Evolutionary conservation across 2,329 filamentous ascomycete genomes (phyloP).

Genomic region (Fusarium keratoplasticum): DNA sequence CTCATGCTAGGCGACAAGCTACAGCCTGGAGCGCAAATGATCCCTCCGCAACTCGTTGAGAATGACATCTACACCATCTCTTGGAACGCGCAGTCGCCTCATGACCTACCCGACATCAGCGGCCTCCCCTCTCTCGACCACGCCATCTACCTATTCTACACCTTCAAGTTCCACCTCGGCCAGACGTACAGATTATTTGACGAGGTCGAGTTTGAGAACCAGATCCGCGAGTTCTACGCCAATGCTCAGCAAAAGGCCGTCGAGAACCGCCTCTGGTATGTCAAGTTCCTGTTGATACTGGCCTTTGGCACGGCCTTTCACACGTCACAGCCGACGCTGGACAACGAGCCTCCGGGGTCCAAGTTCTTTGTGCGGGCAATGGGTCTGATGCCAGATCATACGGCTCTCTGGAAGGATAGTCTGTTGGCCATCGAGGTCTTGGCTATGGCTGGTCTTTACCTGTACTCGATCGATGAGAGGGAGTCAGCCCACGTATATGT

Average conservation of each 20-base stretch:
- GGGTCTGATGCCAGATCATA: conserved; percentile 51
- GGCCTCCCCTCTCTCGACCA: conserved; percentile 51
- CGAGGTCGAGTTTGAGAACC: conserved; percentile 45
- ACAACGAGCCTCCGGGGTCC: conserved; percentile 46
- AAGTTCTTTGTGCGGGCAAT: conserved; percentile 50
- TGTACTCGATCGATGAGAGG: conserved; percentile 53
- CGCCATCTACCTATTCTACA: conserved; percentile 48
- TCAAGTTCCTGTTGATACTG: conserved; percentile 62
- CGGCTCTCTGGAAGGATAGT: conserved; percentile 51
- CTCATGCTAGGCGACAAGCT: conserved; percentile 48
- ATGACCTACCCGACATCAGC: conserved; percentile 46
- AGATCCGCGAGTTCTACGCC: conserved; percentile 43
- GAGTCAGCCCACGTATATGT: conserved; percentile 49
- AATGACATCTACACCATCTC: conserved; percentile 46
- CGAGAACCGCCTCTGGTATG: conserved; percentile 56
- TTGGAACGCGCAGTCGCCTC: conserved; percentile 29
- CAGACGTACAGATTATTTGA: conserved; percentile 52
- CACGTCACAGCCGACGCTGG: conserved; percentile 37
- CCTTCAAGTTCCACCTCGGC: conserved; percentile 53
- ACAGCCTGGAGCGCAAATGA: conserved; percentile 35
- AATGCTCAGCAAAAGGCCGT: conserved; percentile 33
- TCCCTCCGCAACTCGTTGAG: conserved; percentile 39
- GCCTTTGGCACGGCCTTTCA: conserved; percentile 51
- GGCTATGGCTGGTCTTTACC: conserved; percentile 51
- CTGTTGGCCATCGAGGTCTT: conserved; percentile 52